These are phyloP conservation scores for Lasiodiplodia theobromae DNA, from an alignment of 2,329 filamentous ascomycete species.

Conservation along the genomic window DNA sequence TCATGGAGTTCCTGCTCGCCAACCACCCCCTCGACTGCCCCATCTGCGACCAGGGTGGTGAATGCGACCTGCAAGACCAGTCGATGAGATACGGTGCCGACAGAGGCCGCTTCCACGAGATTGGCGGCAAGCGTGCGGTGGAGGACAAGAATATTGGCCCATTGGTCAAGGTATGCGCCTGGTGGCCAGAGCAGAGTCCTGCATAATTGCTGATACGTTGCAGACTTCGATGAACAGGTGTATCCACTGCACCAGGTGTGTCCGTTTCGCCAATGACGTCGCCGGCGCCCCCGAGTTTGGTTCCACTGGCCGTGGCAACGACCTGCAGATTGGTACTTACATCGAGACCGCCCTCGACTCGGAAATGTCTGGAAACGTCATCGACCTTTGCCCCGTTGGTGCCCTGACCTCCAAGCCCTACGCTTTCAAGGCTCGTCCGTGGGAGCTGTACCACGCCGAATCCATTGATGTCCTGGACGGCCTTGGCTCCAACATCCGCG, in stretches of 20 bases:
- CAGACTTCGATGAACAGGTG: conserved; percentile 98
- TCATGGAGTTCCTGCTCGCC: conserved; percentile 97
- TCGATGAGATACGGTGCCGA: conserved; percentile 98
- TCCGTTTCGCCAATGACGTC: conserved; percentile 97
- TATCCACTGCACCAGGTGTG: conserved; percentile 97
- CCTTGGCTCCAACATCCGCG: conserved; percentile 90
- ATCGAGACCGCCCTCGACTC: conserved; percentile 92
- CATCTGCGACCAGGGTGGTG: conserved; percentile 97
- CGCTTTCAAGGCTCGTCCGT: conserved; percentile 93
- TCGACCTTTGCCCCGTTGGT: conserved; percentile 97
- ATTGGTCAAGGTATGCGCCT: conserved; percentile 74
- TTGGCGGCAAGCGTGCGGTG: conserved; percentile 93
- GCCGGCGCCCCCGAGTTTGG: conserved; percentile 95
- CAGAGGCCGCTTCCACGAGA: conserved; percentile 94
- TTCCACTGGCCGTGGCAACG: conserved; percentile 92
- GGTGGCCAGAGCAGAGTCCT: background rate
- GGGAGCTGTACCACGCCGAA: conserved; percentile 96
- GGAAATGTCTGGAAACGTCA: conserved; percentile 95
- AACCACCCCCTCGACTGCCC: conserved; percentile 97
- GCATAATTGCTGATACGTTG: conserved; percentile 37
- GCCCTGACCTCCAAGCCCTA: conserved; percentile 97
- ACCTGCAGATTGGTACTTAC: conserved; percentile 98
- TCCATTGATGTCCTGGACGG: conserved; percentile 94
- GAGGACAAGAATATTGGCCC: conserved; percentile 99
- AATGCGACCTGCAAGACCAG: conserved; percentile 99